Conservation (phyloP, 257 asterid genomes). For the Salvia splendens region DNA sequence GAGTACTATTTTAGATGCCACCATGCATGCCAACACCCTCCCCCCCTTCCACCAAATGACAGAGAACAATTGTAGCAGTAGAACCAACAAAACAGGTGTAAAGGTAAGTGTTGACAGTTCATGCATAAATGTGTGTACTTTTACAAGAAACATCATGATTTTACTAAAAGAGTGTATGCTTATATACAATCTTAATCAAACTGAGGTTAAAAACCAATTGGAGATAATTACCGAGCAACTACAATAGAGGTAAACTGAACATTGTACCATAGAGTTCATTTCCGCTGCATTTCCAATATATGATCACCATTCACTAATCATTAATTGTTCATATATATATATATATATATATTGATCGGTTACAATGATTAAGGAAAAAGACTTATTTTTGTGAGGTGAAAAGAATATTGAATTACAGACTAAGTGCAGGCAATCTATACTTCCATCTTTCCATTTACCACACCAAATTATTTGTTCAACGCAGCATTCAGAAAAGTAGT, state of each 20-base stretch:
- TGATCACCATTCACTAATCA: not conserved
- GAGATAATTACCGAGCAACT: not conserved
- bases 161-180: not conserved
- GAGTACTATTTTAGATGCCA: not conserved
- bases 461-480: conserved; percentile 3
- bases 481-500: not conserved
- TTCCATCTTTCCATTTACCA: conserved; percentile 2
- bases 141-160: not conserved
- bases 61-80: not conserved
- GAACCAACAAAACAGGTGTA: conserved; percentile 20
- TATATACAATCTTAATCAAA: not conserved
- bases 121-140: not conserved
- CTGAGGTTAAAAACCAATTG: not conserved
- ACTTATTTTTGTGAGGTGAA: not conserved
- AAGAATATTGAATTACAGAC: not conserved
- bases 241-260: not conserved
- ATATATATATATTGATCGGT: not conserved
- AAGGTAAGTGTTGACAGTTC: conserved; percentile 7
- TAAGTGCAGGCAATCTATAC: conserved; percentile 1
- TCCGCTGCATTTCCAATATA: not conserved
- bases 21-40: not conserved
- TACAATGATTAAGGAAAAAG: not conserved
- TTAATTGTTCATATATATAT: not conserved
- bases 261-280: not conserved
- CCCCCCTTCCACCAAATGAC: conserved; percentile 16